A percentile compares a stretch with the other conserved stretches of the same genome.
These are phyloP conservation scores for Ramicandelaber brevisporus DNA, from an alignment of 192 early-diverging fungal species.

Conservation along the genomic window DNA sequence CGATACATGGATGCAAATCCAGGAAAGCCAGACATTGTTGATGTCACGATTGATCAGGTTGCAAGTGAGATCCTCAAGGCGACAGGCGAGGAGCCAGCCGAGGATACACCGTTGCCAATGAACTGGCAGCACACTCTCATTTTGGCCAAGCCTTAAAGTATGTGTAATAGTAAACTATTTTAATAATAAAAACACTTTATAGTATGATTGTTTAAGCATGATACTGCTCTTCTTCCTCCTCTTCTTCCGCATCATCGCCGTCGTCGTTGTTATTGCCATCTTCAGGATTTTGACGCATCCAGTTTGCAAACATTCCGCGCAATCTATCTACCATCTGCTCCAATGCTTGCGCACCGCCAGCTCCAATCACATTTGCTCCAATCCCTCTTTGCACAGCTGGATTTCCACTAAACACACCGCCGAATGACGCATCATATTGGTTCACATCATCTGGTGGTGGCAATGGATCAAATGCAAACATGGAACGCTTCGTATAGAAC, in stretches of 20 bases:
- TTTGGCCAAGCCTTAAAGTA: too few relatives aligned
- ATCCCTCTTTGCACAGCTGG: constrained; percentile 10
- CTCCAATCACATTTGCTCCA: constrained; percentile 2
- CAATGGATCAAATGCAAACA: constrained; percentile 17
- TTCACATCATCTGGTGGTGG: constrained; percentile 12
- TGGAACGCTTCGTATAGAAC: constrained; percentile 5
- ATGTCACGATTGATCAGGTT: too few relatives aligned
- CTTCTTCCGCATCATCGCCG: constrained; percentile 2
- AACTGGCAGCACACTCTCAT: too few relatives aligned
- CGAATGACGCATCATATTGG: constrained; percentile 8
- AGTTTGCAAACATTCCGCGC: constrained; percentile 1
- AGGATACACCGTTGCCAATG: too few relatives aligned
- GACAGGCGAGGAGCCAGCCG: too few relatives aligned
- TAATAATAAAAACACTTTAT: neutral
- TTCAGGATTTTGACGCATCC: neutral
- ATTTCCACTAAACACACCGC: neutral
- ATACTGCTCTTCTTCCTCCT: neutral
- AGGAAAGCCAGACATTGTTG: too few relatives aligned
- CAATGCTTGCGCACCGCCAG: constrained; percentile 1
- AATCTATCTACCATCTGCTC: constrained; percentile 6
- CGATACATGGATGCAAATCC: too few relatives aligned
- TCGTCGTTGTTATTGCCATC: constrained; percentile 13
- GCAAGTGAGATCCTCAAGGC: too few relatives aligned
- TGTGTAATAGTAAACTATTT: neutral
- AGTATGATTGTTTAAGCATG: neutral